Evolutionary conservation across 1,284 basidiomycete species (phyloP).

Genomic region (Ganoderma meredithae): DNA sequence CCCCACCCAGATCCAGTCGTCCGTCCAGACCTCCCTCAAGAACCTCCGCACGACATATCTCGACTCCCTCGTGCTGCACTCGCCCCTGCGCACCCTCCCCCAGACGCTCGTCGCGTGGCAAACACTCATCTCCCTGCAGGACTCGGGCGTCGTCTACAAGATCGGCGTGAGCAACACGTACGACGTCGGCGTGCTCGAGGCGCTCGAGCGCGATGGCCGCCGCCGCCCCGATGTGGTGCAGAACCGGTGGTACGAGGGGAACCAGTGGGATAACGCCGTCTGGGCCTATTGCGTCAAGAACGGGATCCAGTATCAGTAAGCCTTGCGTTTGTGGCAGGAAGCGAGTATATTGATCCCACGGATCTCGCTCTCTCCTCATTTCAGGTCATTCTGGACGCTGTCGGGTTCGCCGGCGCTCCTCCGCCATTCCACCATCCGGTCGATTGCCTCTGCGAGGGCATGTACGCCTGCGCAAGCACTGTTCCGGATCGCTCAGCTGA

Average conservation of each 20-base stretch:
- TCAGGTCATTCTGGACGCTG: conserved; percentile 87
- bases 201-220: conserved; percentile 57
- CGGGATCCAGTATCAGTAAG: conserved; percentile 78
- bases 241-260: conserved; percentile 85
- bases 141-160: conserved; percentile 63
- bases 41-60: conserved; percentile 76
- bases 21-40: conserved; percentile 68
- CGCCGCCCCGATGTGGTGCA: conserved; percentile 74
- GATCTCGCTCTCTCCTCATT: background rate
- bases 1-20: conserved; percentile 65
- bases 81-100: conserved; percentile 65
- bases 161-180: conserved; percentile 85
- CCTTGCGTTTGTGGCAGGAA: conserved; percentile 16
- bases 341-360: background rate
- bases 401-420: conserved; percentile 76
- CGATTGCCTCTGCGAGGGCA: conserved; percentile 53
- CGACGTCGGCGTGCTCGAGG: conserved; percentile 61
- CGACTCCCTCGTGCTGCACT: conserved; percentile 81
- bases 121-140: conserved; percentile 64
- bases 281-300: conserved; percentile 61
- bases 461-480: conserved; percentile 71
- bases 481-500: conserved; percentile 70
- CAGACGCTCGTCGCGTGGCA: conserved; percentile 75
- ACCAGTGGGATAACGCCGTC: conserved; percentile 75
- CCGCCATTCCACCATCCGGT: conserved; percentile 51